Percentiles rank a stretch among this genome's conserved stretches.
These are phyloP conservation scores for Phytophthora megakarya DNA, from an alignment of 352 stramenopile species.

Conservation along the genomic window DNA sequence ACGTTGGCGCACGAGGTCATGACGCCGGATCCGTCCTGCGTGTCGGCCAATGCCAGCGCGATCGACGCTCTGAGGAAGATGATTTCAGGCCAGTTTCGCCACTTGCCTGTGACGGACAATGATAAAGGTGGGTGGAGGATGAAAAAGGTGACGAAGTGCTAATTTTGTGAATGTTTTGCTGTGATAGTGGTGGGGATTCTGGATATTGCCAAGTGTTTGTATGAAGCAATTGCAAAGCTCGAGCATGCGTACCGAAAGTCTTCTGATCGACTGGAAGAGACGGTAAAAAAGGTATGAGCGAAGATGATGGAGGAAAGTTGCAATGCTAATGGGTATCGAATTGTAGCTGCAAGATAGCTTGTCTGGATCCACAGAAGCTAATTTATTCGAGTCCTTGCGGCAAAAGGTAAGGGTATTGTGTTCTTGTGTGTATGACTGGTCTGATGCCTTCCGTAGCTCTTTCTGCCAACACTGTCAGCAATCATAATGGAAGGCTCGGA, in stretches of 20 bases:
- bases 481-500: slow-evolving; percentile 68
- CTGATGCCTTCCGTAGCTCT: slow-evolving; percentile 52
- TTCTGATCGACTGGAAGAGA: slow-evolving; percentile 68
- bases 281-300: slow-evolving; percentile 72
- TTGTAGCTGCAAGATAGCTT: slow-evolving; percentile 65
- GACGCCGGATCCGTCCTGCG: slow-evolving; percentile 95
- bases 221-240: slow-evolving; percentile 97
- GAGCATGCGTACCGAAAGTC: slow-evolving; percentile 89
- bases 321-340: not conserved
- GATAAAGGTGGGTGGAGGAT: slow-evolving; percentile 60
- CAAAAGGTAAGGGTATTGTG: slow-evolving; percentile 58
- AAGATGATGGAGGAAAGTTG: not conserved
- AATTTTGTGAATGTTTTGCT: not conserved
- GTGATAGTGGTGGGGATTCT: slow-evolving; percentile 93
- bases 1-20: slow-evolving; percentile 92
- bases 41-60: slow-evolving; percentile 90
- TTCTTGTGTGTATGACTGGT: not conserved
- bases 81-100: slow-evolving; percentile 95
- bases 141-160: not conserved
- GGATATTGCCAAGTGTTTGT: slow-evolving; percentile 98
- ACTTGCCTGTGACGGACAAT: slow-evolving; percentile 94
- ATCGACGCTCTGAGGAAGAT: slow-evolving; percentile 98
- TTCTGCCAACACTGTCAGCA: slow-evolving; percentile 81
- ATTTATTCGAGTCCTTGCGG: slow-evolving; percentile 83
- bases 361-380: slow-evolving; percentile 49